A percentile compares a stretch with the other conserved stretches of the same genome.
These are phyloP conservation scores for Saccharomycopsis sp. DNA, from an alignment of 805 yeast species.

Conservation along the genomic window DNA sequence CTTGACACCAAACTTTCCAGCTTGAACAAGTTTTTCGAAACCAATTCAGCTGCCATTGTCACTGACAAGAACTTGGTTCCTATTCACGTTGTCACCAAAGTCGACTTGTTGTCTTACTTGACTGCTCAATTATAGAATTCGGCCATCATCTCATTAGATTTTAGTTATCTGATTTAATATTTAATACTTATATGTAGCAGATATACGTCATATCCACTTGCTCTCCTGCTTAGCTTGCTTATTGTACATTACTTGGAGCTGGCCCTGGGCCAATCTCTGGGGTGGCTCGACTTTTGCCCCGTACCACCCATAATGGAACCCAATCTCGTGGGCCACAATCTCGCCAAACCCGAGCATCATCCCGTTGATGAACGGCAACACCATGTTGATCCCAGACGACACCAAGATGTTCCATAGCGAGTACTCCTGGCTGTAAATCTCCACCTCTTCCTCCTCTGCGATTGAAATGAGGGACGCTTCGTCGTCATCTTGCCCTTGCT, in stretches of 20 bases:
- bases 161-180: too few species aligned
- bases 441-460: conserved; percentile 2
- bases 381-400: conserved; percentile 60
- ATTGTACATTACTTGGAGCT: conserved; percentile 1
- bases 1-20: conserved; percentile 56
- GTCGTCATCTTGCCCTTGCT: conserved; percentile 1
- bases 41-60: conserved; percentile 74
- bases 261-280: conserved; percentile 4
- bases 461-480: conserved; percentile 2
- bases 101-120: conserved; percentile 56
- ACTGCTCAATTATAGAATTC: conserved; percentile 4
- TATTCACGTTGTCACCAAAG: conserved; percentile 79
- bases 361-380: conserved; percentile 86
- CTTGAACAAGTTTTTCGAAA: conserved; percentile 73
- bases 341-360: conserved; percentile 96
- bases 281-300: conserved; percentile 45
- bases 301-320: conserved; percentile 67
- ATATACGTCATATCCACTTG: conserved; percentile 11
- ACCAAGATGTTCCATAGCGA: conserved; percentile 32
- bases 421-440: neutral
- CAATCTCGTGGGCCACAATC: conserved; percentile 85
- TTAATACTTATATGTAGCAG: too few species aligned
- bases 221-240: conserved; percentile 1
- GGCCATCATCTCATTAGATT: neutral
- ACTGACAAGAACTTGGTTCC: conserved; percentile 66